Conservation (phyloP, 2,329 filamentous ascomycete species). For the Neonectria ditissima region DNA sequence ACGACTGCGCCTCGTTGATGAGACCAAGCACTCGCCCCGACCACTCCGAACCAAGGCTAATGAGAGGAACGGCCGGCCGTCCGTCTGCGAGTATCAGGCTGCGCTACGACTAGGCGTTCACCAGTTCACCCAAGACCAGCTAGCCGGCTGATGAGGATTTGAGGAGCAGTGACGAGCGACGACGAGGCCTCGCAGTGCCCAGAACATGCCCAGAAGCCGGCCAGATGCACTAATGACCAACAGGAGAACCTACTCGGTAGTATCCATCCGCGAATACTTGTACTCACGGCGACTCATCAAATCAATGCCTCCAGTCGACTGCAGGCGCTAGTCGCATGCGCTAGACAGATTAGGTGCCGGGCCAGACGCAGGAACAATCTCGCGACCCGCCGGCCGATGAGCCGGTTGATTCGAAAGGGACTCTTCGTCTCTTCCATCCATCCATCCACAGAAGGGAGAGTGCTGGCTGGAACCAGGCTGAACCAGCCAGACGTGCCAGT, state of each 20-base stretch:
- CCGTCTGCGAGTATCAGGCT: no score
- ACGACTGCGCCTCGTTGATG: conserved; percentile 7
- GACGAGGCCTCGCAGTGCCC: conserved; percentile 9
- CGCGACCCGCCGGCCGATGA: conserved; percentile 43
- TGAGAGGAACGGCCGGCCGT: conserved; percentile 10
- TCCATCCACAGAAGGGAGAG: no score
- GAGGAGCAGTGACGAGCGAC: conserved; percentile 22
- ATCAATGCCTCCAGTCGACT: conserved; percentile 9
- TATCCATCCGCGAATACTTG: no score
- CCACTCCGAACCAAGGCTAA: neutral
- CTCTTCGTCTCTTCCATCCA: neutral
- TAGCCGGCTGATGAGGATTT: conserved; percentile 6
- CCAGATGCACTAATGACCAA: conserved; percentile 34
- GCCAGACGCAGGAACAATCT: conserved; percentile 51
- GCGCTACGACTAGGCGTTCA: neutral
- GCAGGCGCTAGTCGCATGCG: conserved; percentile 36
- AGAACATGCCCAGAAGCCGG: conserved; percentile 1
- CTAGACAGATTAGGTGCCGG: conserved; percentile 41
- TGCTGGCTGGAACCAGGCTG: neutral
- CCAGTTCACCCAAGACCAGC: neutral
- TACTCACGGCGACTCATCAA: neutral
- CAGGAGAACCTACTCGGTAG: conserved; percentile 27
- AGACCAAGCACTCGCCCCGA: neutral
- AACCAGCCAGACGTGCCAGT: neutral
- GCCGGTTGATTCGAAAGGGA: conserved; percentile 36